Evolutionary conservation across 495 filamentous ascomycete genomes (phyloP), one percentile per base, ranked within the genome.

Genomic region (Penicillium parvum): DNA sequence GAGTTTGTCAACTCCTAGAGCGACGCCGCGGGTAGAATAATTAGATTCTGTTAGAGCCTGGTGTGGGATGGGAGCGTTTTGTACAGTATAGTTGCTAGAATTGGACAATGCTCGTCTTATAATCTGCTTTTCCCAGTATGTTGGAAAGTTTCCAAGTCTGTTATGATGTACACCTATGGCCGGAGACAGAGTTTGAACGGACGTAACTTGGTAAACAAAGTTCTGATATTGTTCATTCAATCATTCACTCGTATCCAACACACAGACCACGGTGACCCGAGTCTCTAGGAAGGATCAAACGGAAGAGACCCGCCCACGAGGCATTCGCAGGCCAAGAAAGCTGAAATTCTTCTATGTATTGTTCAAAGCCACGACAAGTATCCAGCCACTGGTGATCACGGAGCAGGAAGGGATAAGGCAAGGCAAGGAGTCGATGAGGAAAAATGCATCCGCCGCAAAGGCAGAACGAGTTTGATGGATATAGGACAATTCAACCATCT

Each of bases 201-300:
- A 37, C 19, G 22, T 9, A 19, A 34, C 16, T 34, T 5, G 7
- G 40, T 28, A 12, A 28, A 25, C 18, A 29, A 19, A 7, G 14
- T 40, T 47, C 28, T 33, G 32, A 55, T 52, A 47, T 61, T 32
- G 44, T 63, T 67, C 64, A 55, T 70, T 67, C 57, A 64, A 61
- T 67, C 64, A 55, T 68, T 65, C 53, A 64, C 63, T 69, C 65
- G 43, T 69, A 53, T 54, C 57, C 57, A 49, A 59, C 45, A 43
- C 15, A 44, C 27, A 53, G 20, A 41, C 47, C 28, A 42, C 36
- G 16, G 40, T 37, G 45, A 34, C n/a, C n/a, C n/a, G n/a, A n/a
- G n/a, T n/a, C n/a, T n/a, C n/a, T n/a, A n/a, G n/a, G n/a, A n/a
- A n/a, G n/a, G n/a, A n/a, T n/a, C n/a, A n/a, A n/a, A n/a, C n/a